Evolutionary conservation across 208 protist species (phyloP).

Genomic region (Leptomonas seymouri): DNA sequence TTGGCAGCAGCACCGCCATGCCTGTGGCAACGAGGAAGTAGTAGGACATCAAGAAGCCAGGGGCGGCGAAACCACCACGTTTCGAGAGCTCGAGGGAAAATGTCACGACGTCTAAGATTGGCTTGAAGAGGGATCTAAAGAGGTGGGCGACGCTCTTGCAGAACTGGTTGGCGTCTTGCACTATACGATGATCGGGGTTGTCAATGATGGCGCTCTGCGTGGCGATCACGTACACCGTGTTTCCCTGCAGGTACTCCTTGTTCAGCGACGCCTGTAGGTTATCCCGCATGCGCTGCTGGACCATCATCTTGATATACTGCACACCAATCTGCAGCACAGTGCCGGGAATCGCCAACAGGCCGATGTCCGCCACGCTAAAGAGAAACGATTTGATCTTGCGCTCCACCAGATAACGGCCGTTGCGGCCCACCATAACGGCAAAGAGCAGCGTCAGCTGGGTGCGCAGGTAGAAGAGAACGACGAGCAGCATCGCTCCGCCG

Average conservation of each 20-base stretch:
- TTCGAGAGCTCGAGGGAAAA: constrained; percentile 64
- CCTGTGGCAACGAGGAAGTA: constrained; percentile 71
- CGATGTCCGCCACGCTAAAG: constrained; percentile 68
- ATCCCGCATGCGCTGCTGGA: constrained; percentile 67
- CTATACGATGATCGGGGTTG: constrained; percentile 82
- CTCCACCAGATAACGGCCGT: constrained; percentile 62
- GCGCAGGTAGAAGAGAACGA: constrained; percentile 50
- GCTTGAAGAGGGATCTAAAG: constrained; percentile 75
- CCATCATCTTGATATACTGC: constrained; percentile 67
- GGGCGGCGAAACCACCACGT: constrained; percentile 51
- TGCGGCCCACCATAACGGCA: constrained; percentile 55
- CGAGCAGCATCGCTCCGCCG: constrained; percentile 41
- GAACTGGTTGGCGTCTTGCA: constrained; percentile 76
- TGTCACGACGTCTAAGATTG: constrained; percentile 80
- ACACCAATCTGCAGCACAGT: constrained; percentile 67
- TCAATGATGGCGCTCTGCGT: constrained; percentile 54
- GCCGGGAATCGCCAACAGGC: constrained; percentile 64
- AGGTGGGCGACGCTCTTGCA: constrained; percentile 74
- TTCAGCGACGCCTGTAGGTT: constrained; percentile 68
- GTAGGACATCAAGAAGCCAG: constrained; percentile 72
- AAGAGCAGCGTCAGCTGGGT: constrained; percentile 64
- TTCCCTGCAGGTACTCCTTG: constrained; percentile 65
- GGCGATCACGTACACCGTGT: constrained; percentile 62
- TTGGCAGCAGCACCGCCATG: constrained; percentile 60
- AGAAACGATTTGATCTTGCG: constrained; percentile 62